phyloP scores from a whole-genome alignment of 345 rosid genomes.

The Sapria himalayana region DNA sequence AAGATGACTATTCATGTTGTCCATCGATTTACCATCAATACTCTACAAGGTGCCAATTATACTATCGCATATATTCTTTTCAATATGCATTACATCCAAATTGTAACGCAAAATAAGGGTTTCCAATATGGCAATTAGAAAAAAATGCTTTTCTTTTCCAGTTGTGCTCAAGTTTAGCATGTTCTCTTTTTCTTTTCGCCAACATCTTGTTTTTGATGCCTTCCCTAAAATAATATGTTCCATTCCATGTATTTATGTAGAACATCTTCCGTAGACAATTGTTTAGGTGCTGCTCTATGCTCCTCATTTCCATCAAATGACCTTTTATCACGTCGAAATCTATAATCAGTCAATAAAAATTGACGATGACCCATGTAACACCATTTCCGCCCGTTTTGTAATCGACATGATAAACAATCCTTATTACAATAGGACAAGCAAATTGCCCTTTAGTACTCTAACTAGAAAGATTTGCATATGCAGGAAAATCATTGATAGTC shows the following conservation, averaged over 20 bases:
- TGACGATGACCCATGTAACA: slow-evolving; percentile 2
- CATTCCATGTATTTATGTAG: not conserved
- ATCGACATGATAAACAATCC: not conserved
- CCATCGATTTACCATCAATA: not conserved
- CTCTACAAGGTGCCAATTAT: not conserved
- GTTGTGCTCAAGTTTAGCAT: not conserved
- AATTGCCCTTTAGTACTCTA: slow-evolving; percentile 2
- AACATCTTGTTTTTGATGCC: too few relatives aligned
- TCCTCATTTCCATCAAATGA: slow-evolving; percentile 1
- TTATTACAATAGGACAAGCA: not conserved
- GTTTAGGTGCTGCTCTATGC: not conserved
- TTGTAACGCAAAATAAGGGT: not conserved
- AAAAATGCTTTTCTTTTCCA: slow-evolving; percentile 3
- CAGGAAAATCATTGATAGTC: slow-evolving; percentile 6
- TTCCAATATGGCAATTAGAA: not conserved
- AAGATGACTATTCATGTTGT: not conserved
- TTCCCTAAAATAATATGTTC: not conserved
- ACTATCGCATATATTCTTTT: slow-evolving; percentile 8
- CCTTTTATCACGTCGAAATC: not conserved
- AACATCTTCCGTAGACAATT: not conserved
- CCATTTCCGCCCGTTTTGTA: not conserved
- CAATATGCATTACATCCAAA: slow-evolving; percentile 4
- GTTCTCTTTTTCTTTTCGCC: not conserved
- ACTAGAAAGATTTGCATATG: not conserved
- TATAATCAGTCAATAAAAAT: not conserved